phyloP scores from a whole-genome alignment of 768 basidiomycete genomes.

The Agrocybe praecox region DNA sequence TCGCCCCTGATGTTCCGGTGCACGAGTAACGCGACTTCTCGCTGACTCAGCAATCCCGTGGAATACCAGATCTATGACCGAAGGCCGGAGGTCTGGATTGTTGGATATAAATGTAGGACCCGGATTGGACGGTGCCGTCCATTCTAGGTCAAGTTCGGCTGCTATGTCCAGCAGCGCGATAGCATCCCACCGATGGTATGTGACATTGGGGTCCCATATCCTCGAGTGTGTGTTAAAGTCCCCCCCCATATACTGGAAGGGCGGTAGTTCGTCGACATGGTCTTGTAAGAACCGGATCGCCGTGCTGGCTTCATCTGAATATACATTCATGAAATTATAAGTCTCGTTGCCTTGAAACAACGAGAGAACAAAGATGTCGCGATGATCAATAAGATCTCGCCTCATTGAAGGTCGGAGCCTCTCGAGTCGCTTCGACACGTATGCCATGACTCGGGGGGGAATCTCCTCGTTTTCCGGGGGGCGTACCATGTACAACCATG shows the following conservation, averaged over 20 bases:
- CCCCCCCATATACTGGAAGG: background rate
- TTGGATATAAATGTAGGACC: background rate
- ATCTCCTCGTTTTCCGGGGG: background rate
- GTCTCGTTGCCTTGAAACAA: background rate
- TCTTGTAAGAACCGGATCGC: background rate
- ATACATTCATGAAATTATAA: background rate
- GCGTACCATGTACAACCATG: background rate
- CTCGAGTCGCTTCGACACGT: constrained; percentile 1
- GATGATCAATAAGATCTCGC: constrained; percentile 3
- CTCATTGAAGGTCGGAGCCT: background rate
- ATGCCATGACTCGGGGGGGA: background rate
- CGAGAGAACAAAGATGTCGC: background rate
- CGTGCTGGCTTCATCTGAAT: background rate
- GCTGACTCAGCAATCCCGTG: background rate
- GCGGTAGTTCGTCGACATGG: background rate
- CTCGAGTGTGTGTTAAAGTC: constrained; percentile 2
- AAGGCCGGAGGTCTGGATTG: background rate
- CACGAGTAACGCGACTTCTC: background rate
- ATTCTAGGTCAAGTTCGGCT: background rate
- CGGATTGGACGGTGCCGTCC: background rate
- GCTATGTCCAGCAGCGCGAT: background rate
- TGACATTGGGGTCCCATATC: background rate
- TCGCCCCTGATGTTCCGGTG: background rate
- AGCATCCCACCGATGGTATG: background rate
- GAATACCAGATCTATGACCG: constrained; percentile 3